phyloP scores from a whole-genome alignment of 305 asterid genomes.

The Solanum hybrid region DNA sequence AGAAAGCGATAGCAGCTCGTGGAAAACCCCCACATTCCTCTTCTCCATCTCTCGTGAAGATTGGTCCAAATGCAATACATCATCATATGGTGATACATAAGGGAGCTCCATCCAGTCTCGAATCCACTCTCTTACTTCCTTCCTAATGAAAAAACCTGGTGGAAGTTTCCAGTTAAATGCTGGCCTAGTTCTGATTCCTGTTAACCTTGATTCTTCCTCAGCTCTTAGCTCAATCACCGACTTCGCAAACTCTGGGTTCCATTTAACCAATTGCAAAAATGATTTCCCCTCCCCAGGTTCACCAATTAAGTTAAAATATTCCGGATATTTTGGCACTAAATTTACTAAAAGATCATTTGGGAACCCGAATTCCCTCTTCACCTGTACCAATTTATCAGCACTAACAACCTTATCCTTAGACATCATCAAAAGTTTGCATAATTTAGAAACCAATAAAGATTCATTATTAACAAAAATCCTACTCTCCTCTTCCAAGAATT shows the following conservation, averaged over 20 bases:
- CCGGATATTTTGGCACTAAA: slow-evolving; percentile 60
- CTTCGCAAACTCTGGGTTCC: slow-evolving; percentile 50
- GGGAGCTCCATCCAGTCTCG: slow-evolving; percentile 91
- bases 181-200: slow-evolving; percentile 61
- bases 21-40: slow-evolving; percentile 82
- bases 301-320: slow-evolving; percentile 50
- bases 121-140: slow-evolving; percentile 95
- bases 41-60: slow-evolving; percentile 39
- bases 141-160: slow-evolving; percentile 54
- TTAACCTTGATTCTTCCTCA: slow-evolving; percentile 64
- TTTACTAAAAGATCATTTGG: slow-evolving; percentile 66
- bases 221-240: slow-evolving; percentile 71
- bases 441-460: slow-evolving; percentile 44
- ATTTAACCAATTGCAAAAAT: slow-evolving; percentile 52
- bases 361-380: slow-evolving; percentile 90
- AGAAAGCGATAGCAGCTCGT: slow-evolving; percentile 76
- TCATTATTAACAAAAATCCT: slow-evolving; percentile 43
- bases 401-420: slow-evolving; percentile 52
- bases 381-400: slow-evolving; percentile 71
- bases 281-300: slow-evolving; percentile 60
- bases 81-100: slow-evolving; percentile 73
- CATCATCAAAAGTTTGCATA: slow-evolving; percentile 86
- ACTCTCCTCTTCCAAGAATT: slow-evolving; percentile 54
- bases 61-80: slow-evolving; percentile 32
- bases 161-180: slow-evolving; percentile 72